Percentiles rank a stretch among this genome's conserved stretches.
These are phyloP conservation scores for Nothophoma quercina DNA, from an alignment of 2,329 filamentous ascomycete genomes.

Conservation along the genomic window DNA sequence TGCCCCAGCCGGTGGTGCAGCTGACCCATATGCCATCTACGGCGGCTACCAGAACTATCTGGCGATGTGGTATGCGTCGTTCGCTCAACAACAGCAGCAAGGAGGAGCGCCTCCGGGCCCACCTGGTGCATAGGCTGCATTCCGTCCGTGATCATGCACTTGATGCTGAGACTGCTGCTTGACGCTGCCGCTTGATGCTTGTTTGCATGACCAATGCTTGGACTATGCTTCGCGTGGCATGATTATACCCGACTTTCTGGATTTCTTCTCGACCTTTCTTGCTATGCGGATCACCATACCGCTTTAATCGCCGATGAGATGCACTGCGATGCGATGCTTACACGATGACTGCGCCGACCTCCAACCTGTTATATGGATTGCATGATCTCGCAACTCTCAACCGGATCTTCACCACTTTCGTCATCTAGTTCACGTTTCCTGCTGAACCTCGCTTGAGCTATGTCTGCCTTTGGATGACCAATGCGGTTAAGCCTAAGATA, in stretches of 20 bases:
- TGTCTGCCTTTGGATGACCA: conserved; percentile 14
- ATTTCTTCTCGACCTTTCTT: conserved; percentile 20
- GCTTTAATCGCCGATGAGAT: conserved; percentile 26
- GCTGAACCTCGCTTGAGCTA: conserved; percentile 13
- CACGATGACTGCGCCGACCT: conserved; percentile 5
- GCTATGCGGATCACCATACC: conserved; percentile 20
- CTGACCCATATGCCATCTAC: conserved; percentile 73
- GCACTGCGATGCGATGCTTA: conserved; percentile 27
- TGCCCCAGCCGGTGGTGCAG: conserved; percentile 58
- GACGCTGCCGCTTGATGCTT: conserved; percentile 47
- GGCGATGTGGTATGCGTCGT: conserved; percentile 80
- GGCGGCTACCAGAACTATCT: conserved; percentile 84
- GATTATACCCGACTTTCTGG: conserved; percentile 32
- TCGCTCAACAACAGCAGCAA: conserved; percentile 60
- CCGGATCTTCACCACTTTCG: background rate
- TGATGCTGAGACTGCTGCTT: conserved; percentile 47
- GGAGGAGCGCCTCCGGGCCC: conserved; percentile 41
- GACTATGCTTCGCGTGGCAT: conserved; percentile 37
- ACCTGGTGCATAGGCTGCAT: conserved; percentile 45
- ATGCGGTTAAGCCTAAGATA: background rate
- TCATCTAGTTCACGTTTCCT: conserved; percentile 14
- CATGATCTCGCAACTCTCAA: conserved; percentile 14
- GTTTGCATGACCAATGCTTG: conserved; percentile 48
- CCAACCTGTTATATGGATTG: conserved; percentile 9
- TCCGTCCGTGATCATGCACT: conserved; percentile 45